Percentiles rank a stretch among this genome's conserved stretches.
These are phyloP conservation scores for Fusarium zealandicum DNA, from an alignment of 2,329 filamentous ascomycete genomes.

Conservation along the genomic window DNA sequence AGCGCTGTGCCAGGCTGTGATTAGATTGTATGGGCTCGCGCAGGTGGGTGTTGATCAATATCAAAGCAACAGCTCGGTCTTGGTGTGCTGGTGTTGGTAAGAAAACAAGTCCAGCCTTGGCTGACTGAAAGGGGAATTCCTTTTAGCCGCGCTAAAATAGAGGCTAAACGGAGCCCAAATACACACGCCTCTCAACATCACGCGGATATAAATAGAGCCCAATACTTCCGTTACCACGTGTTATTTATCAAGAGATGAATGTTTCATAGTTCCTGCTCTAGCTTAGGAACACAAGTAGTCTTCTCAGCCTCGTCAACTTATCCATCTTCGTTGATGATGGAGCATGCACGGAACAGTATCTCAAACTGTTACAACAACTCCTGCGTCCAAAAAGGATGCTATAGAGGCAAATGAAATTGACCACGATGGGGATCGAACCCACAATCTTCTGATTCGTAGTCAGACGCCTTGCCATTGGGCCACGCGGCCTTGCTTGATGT, in stretches of 20 bases:
- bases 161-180: no score
- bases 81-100: not conserved
- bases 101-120: not conserved
- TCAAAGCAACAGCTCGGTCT: not conserved
- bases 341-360: no score
- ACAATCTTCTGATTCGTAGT: constrained; percentile 36
- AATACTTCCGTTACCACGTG: not conserved
- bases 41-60: constrained; percentile 1
- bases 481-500: not conserved
- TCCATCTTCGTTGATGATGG: no score
- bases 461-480: constrained; percentile 26
- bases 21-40: not conserved
- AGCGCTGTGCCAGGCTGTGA: constrained; percentile 10
- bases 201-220: no score
- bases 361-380: not conserved
- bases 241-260: not conserved
- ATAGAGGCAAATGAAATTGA: constrained; percentile 18
- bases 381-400: no score
- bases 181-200: no score
- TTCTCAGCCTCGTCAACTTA: no score
- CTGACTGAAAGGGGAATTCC: not conserved
- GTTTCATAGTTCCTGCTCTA: no score
- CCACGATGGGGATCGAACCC: constrained; percentile 33
- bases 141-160: not conserved
- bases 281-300: no score